Conservation (phyloP, 2,329 filamentous ascomycete species). For the Fusarium verrucosum region DNA sequence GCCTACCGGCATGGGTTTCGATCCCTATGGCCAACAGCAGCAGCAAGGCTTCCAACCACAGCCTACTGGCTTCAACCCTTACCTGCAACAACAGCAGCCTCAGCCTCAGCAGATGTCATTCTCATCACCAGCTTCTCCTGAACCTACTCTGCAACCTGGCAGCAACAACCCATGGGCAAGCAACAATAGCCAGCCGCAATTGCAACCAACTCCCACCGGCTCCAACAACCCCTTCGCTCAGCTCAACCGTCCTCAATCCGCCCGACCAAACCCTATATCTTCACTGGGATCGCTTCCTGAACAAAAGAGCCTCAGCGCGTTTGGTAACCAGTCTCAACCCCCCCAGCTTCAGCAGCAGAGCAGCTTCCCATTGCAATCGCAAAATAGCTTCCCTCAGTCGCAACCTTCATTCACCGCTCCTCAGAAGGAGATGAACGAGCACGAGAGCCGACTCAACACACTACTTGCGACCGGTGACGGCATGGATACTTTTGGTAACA, state of each 20-base stretch:
- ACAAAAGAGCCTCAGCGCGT: constrained; percentile 76
- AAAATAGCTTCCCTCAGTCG: constrained; percentile 45
- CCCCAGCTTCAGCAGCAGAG: constrained; percentile 54
- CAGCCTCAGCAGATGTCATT: constrained; percentile 53
- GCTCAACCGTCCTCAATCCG: constrained; percentile 68
- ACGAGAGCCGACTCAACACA: constrained; percentile 82
- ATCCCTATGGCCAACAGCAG: constrained; percentile 67
- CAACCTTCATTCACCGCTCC: constrained; percentile 50
- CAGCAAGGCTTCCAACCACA: constrained; percentile 59
- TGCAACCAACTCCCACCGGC: constrained; percentile 87
- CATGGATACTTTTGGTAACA: constrained; percentile 96
- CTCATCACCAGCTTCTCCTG: constrained; percentile 59
- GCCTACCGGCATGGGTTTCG: constrained; percentile 73
- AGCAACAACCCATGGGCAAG: constrained; percentile 95
- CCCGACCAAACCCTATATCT: constrained; percentile 65
- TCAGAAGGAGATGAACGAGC: constrained; percentile 67
- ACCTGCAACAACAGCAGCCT: constrained; percentile 53
- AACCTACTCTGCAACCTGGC: constrained; percentile 74
- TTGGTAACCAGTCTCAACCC: constrained; percentile 57
- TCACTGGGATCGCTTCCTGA: constrained; percentile 81
- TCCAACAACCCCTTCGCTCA: constrained; percentile 98
- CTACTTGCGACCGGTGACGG: constrained; percentile 89
- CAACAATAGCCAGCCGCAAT: constrained; percentile 65
- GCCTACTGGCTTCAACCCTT: constrained; percentile 65
- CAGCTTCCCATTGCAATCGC: constrained; percentile 50